Base-by-base conservation (phyloP, 768 basidiomycete genomes). In the Pleurotus tuoliensis region DNA sequence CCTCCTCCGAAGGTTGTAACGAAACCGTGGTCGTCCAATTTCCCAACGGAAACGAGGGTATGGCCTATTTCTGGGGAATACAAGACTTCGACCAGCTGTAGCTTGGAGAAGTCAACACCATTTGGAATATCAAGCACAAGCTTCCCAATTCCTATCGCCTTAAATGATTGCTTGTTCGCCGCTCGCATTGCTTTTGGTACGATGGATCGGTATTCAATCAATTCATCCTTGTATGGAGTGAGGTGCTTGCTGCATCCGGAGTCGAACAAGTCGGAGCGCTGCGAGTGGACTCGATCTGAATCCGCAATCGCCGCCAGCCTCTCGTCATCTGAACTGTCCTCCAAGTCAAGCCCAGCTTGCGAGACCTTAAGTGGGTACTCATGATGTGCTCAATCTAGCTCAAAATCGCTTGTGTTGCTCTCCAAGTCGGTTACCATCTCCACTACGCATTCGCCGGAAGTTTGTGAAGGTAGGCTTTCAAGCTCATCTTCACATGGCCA, bases 61-160 rank as follows among this genome's bases (percentile, higher is more conserved):
- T 72, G 73, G 3, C 70, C 67, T 3, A 74, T 64, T n/a, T 73
- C 68, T 0, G 71, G 73, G 5, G 72, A 66, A 50, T 66, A 66
- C 3, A 69, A 43, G 25, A 66, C 60, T 37, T 65, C 58, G 5
- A 38, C 34, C 13, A 69, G 60, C 3, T 61, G 58, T 5, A 67
- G 43, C 11, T 45, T 49, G n/a, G 64, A 61, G 12, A 47, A 18
- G 11, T 24, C 46, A 11, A 60, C 54, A 13, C 58, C 61, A 47
- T 62, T 65, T 4, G 62, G 67, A 5, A 68, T 16, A 12, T 63
- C 55, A 34, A 68, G 48, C 24, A 58, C 58, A 55, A 68, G 59
- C 50, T 65, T 61, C 11, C 65, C 65, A 30, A 57, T 58, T 12
- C 67, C 63, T 1, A 48, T 59, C 15, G 63, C 65, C 24, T 60